Evolutionary conservation across 2,329 filamentous ascomycete species (phyloP), one percentile per base, ranked within the genome.

Genomic region (Colletotrichum liaoningense): DNA sequence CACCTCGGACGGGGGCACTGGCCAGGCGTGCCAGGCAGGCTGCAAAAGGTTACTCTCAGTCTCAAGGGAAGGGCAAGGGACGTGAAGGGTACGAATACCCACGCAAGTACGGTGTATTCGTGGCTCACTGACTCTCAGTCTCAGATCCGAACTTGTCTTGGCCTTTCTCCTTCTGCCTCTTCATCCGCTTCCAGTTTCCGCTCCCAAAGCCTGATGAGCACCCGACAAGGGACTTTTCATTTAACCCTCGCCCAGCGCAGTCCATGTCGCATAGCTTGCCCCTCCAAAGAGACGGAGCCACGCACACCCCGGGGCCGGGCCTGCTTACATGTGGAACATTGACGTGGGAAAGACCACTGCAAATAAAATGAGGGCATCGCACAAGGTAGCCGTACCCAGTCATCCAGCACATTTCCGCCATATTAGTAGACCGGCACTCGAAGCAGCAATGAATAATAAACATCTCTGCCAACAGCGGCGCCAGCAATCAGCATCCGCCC

Each of bases 211-310:
- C 35, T 69, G 59, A 42, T 14, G 57, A 56, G 52, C 35, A 52
- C 33, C 58, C 24, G n/a, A 30, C 69, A 59, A 55, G 38, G 69
- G 35, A 52, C 59, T 54, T 26, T 46, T 26, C 30, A 49, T 55
- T 59, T 26, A 38, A 65, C 42, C 59, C 59, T 64, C 33, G 33
- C 28, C 54, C 63, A 52, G 30, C 63, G 42, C 42, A 28, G 28
- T 58, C 16, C 38, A 24, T 30, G 67, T 59, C 42, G 30, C 67
- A 66, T 66, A 55, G 30, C 63, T 30, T 55, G 63, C 30, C 63
- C 52, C 68, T 60, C 63, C 68, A 67, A 12, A 59, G 63, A 67
- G 42, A 70, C 55, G 68, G 30, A 67, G 63, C 56, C 68, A 70
- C 46, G 63, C 38, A 42, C 33, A 54, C 55, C 16, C 63, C 30